A percentile compares a stretch with the other conserved stretches of the same genome.
phyloP scores from a whole-genome alignment of 768 basidiomycete species.

The Amanita brunnescens region DNA sequence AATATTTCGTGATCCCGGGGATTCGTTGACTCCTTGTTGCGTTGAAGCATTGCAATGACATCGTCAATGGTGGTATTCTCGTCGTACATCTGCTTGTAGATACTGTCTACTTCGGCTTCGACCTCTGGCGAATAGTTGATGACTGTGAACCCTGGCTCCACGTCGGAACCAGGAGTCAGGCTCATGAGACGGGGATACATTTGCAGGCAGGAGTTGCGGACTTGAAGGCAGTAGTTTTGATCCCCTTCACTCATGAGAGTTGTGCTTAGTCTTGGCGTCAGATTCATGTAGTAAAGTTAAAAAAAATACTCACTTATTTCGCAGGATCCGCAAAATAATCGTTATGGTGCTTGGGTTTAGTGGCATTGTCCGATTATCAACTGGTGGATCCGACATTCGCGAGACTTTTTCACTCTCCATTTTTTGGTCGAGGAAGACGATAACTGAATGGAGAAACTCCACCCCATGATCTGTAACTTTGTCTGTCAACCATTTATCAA shows the following conservation, averaged over 20 bases:
- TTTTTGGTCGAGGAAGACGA: constrained; percentile 87
- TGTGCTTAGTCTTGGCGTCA: constrained; percentile 36
- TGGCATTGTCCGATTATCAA: constrained; percentile 76
- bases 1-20: constrained; percentile 90
- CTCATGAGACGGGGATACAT: constrained; percentile 96
- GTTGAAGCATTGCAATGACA: constrained; percentile 81
- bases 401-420: constrained; percentile 82
- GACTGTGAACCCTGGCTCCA: constrained; percentile 87
- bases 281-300: too few relatives aligned
- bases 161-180: constrained; percentile 75
- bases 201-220: constrained; percentile 88
- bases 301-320: constrained; percentile 56
- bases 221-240: constrained; percentile 80
- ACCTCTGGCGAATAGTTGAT: constrained; percentile 84
- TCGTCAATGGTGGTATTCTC: constrained; percentile 92
- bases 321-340: constrained; percentile 84
- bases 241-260: constrained; percentile 69
- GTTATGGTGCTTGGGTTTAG: constrained; percentile 85
- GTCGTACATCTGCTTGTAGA: constrained; percentile 98
- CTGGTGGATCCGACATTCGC: constrained; percentile 66
- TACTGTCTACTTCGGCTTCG: constrained; percentile 86
- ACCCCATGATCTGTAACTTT: constrained; percentile 75
- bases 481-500: constrained; percentile 95
- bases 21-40: constrained; percentile 75
- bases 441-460: constrained; percentile 80